Percentiles rank a stretch among this genome's conserved stretches.
Conservation (phyloP, 208 protist species). For the Crithidia thermophila region DNA sequence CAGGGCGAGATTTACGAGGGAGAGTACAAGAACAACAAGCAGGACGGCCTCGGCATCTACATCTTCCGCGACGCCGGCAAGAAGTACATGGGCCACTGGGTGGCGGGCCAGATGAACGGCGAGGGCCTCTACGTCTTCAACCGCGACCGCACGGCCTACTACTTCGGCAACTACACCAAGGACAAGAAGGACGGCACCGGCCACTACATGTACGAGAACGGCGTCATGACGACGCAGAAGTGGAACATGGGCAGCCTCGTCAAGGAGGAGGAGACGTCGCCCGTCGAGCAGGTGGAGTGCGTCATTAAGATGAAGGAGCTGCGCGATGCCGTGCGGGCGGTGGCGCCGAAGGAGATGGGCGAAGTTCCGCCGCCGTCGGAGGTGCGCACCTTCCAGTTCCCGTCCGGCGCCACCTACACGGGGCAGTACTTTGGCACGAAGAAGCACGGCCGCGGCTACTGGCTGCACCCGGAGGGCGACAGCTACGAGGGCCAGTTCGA, state of each 20-base stretch:
- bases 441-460: slow-evolving; percentile 89
- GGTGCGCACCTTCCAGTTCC: slow-evolving; percentile 88
- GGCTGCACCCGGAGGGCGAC: slow-evolving; percentile 89
- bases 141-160: slow-evolving; percentile 58
- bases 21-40: slow-evolving; percentile 87
- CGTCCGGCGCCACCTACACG: slow-evolving; percentile 85
- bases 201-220: slow-evolving; percentile 88
- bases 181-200: slow-evolving; percentile 86
- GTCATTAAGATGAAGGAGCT: slow-evolving; percentile 49
- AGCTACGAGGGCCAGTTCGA: slow-evolving; percentile 91
- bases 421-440: slow-evolving; percentile 88
- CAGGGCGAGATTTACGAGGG: slow-evolving; percentile 87
- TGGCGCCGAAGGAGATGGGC: slow-evolving; percentile 72
- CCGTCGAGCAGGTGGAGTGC: slow-evolving; percentile 62
- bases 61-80: slow-evolving; percentile 69
- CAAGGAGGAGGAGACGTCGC: slow-evolving; percentile 65
- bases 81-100: slow-evolving; percentile 86
- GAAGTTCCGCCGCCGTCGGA: slow-evolving; percentile 56
- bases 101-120: slow-evolving; percentile 77
- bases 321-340: slow-evolving; percentile 44
- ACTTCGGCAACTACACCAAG: slow-evolving; percentile 70
- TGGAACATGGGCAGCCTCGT: slow-evolving; percentile 69
- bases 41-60: slow-evolving; percentile 87
- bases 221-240: slow-evolving; percentile 80
- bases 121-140: slow-evolving; percentile 88